Evolutionary conservation across 805 yeast species (phyloP).

Genomic region (Cyberlindnera mississippiensis): DNA sequence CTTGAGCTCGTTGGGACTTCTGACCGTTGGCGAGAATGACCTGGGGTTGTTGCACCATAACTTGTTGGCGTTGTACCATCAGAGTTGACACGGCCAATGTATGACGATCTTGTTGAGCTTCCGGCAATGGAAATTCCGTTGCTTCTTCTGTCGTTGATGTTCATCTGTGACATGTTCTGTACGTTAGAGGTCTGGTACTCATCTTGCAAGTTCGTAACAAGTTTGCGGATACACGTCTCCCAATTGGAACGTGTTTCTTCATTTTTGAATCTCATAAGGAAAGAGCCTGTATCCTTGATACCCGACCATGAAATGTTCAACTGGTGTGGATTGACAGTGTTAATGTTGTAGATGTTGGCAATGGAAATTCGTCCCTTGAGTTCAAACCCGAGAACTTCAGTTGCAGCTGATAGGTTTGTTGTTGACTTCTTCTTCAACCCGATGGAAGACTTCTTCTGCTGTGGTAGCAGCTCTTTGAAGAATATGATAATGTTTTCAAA

Average conservation of each 20-base stretch:
- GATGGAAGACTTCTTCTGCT: slow-evolving; percentile 44
- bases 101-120: slow-evolving; percentile 26
- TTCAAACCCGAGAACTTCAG: slow-evolving; percentile 42
- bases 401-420: slow-evolving; percentile 16
- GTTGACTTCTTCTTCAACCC: slow-evolving; percentile 39
- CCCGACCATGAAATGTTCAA: slow-evolving; percentile 80
- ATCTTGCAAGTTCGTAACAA: slow-evolving; percentile 33
- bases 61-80: slow-evolving; percentile 16
- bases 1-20: slow-evolving; percentile 22
- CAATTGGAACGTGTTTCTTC: slow-evolving; percentile 84
- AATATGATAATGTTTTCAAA: slow-evolving; percentile 69
- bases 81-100: slow-evolving; percentile 22
- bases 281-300: slow-evolving; percentile 79
- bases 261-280: slow-evolving; percentile 73
- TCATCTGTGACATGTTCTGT: slow-evolving; percentile 16
- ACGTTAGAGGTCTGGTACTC: slow-evolving; percentile 17
- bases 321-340: slow-evolving; percentile 45
- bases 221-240: slow-evolving; percentile 59
- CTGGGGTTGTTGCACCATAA: slow-evolving; percentile 10
- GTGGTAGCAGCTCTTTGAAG: slow-evolving; percentile 53
- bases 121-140: slow-evolving; percentile 24
- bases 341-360: slow-evolving; percentile 55
- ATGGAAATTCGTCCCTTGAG: slow-evolving; percentile 81
- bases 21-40: slow-evolving; percentile 28
- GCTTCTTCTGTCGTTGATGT: slow-evolving; percentile 25